Conservation (phyloP, 768 basidiomycete genomes). For the Sarcomyxa edulis region DNA sequence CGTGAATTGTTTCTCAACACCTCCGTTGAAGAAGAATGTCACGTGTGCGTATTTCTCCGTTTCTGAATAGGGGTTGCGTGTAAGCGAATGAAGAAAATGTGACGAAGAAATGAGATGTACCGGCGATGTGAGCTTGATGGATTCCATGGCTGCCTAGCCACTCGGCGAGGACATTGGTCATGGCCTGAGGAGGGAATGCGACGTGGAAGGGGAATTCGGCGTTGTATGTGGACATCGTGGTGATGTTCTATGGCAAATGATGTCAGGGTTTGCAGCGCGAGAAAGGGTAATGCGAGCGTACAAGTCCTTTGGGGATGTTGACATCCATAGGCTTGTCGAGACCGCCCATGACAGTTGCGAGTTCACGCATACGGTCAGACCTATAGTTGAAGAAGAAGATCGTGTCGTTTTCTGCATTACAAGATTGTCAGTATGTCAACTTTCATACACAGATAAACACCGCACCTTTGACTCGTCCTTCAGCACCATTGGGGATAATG, state of each 20-base stretch:
- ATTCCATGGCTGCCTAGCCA: conserved; percentile 76
- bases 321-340: conserved; percentile 84
- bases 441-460: conserved; percentile 1
- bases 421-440: too few relatives aligned
- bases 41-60: conserved; percentile 99
- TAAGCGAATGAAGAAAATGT: background rate
- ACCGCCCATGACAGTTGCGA: conserved; percentile 73
- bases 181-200: conserved; percentile 90
- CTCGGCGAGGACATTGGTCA: conserved; percentile 94
- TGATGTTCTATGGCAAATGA: conserved; percentile 55
- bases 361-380: conserved; percentile 94
- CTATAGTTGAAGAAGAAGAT: conserved; percentile 98
- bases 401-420: conserved; percentile 74
- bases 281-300: conserved; percentile 28
- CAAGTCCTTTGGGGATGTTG: conserved; percentile 74
- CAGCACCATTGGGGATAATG: conserved; percentile 78
- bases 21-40: conserved; percentile 98
- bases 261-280: background rate
- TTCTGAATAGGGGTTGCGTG: conserved; percentile 36
- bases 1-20: conserved; percentile 87
- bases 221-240: conserved; percentile 94
- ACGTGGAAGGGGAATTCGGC: conserved; percentile 83
- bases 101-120: conserved; percentile 27
- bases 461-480: conserved; percentile 76
- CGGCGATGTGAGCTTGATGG: conserved; percentile 87